Evolutionary conservation across 75 land plant genomes (phyloP), one percentile per base, ranked within the genome.

Genomic region (Picea glauca): DNA sequence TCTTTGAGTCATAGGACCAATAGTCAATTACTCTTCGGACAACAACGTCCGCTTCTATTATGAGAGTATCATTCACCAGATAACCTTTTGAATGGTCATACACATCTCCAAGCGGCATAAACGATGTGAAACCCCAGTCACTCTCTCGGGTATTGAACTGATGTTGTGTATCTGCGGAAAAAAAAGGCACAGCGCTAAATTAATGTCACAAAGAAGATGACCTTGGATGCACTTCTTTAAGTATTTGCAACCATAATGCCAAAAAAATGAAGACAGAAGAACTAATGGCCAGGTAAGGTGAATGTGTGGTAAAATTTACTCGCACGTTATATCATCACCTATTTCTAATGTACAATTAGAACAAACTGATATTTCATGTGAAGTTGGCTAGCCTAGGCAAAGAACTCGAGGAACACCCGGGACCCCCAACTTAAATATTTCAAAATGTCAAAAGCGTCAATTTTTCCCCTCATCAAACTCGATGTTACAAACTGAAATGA

Each of bases 71-170:
- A 87, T 89, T 96, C 75, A 94, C 90, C 82, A 96, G 81, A 80
- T 82, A 96, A 9, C 99, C 99, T 79, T 90, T 87, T 13, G 68
- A 78, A 13, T 91, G 87, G 75, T 96, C 99, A 78, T 94, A 94
- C 13, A 94, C 80, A 18, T 96, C 99, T 77, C 87, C 82, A 59
- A 96, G 89, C 57, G 93, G 85, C 97, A 96, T 96, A 72, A 96
- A 96, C 0, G 99, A 92, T 26, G 99, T 96, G 81, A 96, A 96
- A 65, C 99, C 99, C 99, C 99, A 96, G 76, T 96, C 99, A 84
- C 92, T 93, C 82, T 96, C 97, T 58, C 94, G 81, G 12, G 89
- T 91, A 85, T 94, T 92, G 79, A 96, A 96, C 77, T 94, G 94
- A 58, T 96, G 99, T 56, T 96, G 97, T 21, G 97, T 90, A 58